Conservation (phyloP, 2,329 filamentous ascomycete genomes). For the Colletotrichum chrysophilum region DNA sequence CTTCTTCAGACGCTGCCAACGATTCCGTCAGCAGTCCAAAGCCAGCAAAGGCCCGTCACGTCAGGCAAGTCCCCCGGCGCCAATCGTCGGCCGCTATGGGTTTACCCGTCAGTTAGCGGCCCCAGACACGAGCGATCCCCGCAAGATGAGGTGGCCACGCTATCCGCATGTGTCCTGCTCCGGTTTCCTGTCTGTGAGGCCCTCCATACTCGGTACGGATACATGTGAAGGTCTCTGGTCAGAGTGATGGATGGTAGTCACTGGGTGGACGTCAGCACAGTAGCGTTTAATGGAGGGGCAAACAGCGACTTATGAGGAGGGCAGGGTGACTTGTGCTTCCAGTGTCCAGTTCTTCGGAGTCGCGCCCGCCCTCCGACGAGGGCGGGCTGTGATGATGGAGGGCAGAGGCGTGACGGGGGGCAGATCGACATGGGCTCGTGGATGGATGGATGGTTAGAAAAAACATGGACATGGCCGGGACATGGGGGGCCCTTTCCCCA, state of each 20-base stretch:
- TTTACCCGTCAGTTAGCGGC: conserved; percentile 17
- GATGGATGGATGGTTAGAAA: neutral
- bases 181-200: neutral
- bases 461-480: neutral
- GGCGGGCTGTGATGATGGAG: neutral
- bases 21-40: neutral
- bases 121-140: neutral
- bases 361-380: neutral
- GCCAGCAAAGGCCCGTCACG: neutral
- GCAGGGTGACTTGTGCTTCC: neutral
- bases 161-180: neutral
- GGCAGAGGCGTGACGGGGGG: neutral
- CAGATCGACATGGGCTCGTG: neutral
- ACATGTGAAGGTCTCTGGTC: neutral
- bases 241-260: neutral
- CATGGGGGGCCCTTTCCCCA: neutral
- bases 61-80: neutral
- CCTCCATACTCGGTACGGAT: neutral
- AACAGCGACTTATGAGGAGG: neutral
- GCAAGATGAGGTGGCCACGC: neutral
- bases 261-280: neutral
- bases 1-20: neutral
- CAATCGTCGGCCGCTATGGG: conserved; percentile 18
- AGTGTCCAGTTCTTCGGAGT: neutral
- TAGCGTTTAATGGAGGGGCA: neutral